Base-by-base conservation (phyloP, 805 yeast species). In the Kazachstania viticola region DNA sequence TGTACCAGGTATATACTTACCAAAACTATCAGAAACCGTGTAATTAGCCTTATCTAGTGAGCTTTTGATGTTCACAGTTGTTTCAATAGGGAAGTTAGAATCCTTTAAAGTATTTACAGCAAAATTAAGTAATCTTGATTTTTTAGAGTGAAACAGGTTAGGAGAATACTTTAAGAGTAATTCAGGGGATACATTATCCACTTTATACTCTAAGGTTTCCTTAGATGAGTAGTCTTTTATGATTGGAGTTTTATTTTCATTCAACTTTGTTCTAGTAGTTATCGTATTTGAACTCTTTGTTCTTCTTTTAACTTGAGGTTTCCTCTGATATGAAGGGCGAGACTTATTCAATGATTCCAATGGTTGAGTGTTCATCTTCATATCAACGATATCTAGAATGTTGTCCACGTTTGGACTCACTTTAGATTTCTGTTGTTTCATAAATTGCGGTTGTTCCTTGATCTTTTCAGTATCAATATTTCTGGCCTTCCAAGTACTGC, bases 1-100 rank as follows among this genome's bases (percentile, higher is more conserved):
- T 42, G 71, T 61, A 1, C 94, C 94, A 7, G 70, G 61, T 2
- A 77, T 64, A 29, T 87, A 60, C 9, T 81, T 69, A 6, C 85
- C 96, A 8, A 79, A 35, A 11, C 29, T 13, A 13, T 25, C n/a
- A 17, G 12, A 22, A 4, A 75, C 45, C 14, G 44, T 38, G 18
- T 33, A 29, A 6, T 34, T 34, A 13, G 30, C 22, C 33, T 41
- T 46, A 27, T 35, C 33, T 6, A 41, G 36, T 21, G 33, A 21
- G 4, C 26, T 35, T 18, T 33, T 31, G 8, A 27, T 29, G 13
- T 29, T 30, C 8, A 30, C 22, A 4, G 21, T 31, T 11, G 4
- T 25, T 28, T 41, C 25, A 1, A 47, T 23, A 1, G 59, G 59
- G 33, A 40, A 54, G 24, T 48, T 38, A 8, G 44, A 35, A 7